A percentile compares a stretch with the other conserved stretches of the same genome.
phyloP scores from a whole-genome alignment of 2,329 filamentous ascomycete genomes.

The Monosporascus sp. region DNA sequence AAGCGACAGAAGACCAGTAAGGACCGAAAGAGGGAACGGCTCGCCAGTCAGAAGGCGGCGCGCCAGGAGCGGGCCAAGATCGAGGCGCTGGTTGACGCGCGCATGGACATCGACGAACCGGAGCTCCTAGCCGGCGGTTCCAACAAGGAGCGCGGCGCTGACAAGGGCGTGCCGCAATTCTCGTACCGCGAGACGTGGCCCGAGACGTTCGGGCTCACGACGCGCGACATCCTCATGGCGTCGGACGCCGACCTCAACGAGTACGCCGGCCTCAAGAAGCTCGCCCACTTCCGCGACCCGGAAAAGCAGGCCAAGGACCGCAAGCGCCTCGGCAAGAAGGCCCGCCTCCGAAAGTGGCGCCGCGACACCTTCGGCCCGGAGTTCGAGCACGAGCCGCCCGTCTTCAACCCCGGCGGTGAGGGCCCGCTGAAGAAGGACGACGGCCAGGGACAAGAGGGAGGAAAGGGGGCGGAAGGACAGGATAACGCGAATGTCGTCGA shows the following conservation, averaged over 20 bases:
- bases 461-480: slow-evolving; percentile 11
- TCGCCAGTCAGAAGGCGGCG: slow-evolving; percentile 61
- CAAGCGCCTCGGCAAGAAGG: slow-evolving; percentile 90
- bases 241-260: slow-evolving; percentile 82
- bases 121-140: slow-evolving; percentile 42
- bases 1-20: slow-evolving; percentile 57
- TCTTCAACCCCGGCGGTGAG: slow-evolving; percentile 47
- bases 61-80: slow-evolving; percentile 77
- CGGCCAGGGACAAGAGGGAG: slow-evolving; percentile 11
- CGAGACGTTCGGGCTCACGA: slow-evolving; percentile 80
- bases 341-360: slow-evolving; percentile 80
- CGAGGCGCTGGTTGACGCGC: slow-evolving; percentile 78
- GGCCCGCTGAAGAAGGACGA: slow-evolving; percentile 17
- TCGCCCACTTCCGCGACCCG: slow-evolving; percentile 79
- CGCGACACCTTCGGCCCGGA: slow-evolving; percentile 57
- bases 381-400: slow-evolving; percentile 50
- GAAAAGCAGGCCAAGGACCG: slow-evolving; percentile 87
- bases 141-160: slow-evolving; percentile 5
- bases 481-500: slow-evolving; percentile 28
- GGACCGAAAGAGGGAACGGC: slow-evolving; percentile 53
- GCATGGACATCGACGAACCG: slow-evolving; percentile 67
- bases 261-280: slow-evolving; percentile 90
- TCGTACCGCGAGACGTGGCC: slow-evolving; percentile 94
- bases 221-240: slow-evolving; percentile 83
- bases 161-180: slow-evolving; percentile 49